These are phyloP conservation scores for Brassica napus DNA, from an alignment of 345 rosid species.

Conservation along the genomic window DNA sequence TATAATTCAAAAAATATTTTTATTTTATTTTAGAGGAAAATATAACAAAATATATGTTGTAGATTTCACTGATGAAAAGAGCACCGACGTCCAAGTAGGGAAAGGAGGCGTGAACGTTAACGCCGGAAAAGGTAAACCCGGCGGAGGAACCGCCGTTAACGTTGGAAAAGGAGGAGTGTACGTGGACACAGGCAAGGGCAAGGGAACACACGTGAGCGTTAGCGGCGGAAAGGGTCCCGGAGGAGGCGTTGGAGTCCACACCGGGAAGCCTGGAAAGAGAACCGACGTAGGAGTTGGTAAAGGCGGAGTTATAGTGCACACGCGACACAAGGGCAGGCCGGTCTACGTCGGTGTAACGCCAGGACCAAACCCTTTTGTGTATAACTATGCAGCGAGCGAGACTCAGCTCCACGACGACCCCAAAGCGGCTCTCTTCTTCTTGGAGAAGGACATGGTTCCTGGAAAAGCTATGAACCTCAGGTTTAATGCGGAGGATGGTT, in stretches of 20 bases:
- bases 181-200: slow-evolving; percentile 58
- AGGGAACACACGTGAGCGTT: slow-evolving; percentile 52
- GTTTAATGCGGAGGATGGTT: slow-evolving; percentile 50
- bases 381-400: slow-evolving; percentile 53
- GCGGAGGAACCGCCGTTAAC: slow-evolving; percentile 57
- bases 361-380: slow-evolving; percentile 41
- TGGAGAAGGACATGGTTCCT: slow-evolving; percentile 68
- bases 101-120: slow-evolving; percentile 34
- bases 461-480: slow-evolving; percentile 57
- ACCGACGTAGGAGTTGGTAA: slow-evolving; percentile 73
- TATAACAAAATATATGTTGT: background rate
- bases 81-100: slow-evolving; percentile 55
- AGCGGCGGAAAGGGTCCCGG: slow-evolving; percentile 45
- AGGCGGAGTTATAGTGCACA: slow-evolving; percentile 64
- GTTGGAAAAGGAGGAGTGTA: slow-evolving; percentile 63
- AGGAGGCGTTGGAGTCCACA: slow-evolving; percentile 47
- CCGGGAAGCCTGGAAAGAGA: slow-evolving; percentile 50
- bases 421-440: slow-evolving; percentile 71
- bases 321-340: slow-evolving; percentile 66
- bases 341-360: slow-evolving; percentile 59
- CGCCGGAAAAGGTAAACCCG: slow-evolving; percentile 52
- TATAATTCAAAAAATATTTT: no score
- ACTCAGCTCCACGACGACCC: slow-evolving; percentile 65
- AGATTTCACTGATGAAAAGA: slow-evolving; percentile 62
- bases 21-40: background rate